Percentiles rank a stretch among this genome's conserved stretches.
Conservation (phyloP, 1,139 yeast species). For the Taphrina wiesneri region DNA sequence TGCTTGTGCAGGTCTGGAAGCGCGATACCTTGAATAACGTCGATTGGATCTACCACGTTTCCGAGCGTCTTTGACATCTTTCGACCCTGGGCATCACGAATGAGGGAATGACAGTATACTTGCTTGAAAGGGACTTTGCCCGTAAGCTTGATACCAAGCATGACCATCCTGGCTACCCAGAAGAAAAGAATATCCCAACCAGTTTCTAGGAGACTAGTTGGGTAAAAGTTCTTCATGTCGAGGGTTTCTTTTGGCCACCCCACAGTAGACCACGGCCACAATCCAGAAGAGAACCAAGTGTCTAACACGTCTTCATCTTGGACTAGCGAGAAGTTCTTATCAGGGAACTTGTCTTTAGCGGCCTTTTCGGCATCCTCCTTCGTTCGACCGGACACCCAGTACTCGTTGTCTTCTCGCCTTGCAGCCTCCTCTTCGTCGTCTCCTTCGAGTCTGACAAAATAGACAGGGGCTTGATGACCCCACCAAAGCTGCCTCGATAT, state of each 20-base stretch:
- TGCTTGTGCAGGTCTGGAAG: conserved; percentile 78
- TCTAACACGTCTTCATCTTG: conserved; percentile 98
- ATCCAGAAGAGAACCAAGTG: conserved; percentile 97
- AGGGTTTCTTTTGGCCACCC: conserved; percentile 86
- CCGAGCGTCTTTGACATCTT: conserved; percentile 98
- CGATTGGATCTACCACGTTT: conserved; percentile 92
- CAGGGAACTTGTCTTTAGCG: conserved; percentile 74
- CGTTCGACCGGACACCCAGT: conserved; percentile 89
- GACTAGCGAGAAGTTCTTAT: conserved; percentile 61
- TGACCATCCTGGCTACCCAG: conserved; percentile 98
- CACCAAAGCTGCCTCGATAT: conserved; percentile 99
- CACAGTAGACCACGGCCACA: conserved; percentile 95
- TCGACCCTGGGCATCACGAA: conserved; percentile 98
- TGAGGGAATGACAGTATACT: conserved; percentile 97
- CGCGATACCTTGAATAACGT: conserved; percentile 85
- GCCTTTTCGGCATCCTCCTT: conserved; percentile 79
- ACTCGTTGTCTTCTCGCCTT: conserved; percentile 56
- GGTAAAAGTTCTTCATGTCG: conserved; percentile 78
- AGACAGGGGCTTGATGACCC: conserved; percentile 99
- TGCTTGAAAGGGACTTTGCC: conserved; percentile 92
- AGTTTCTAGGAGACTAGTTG: conserved; percentile 92
- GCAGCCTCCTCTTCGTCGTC: conserved; percentile 36
- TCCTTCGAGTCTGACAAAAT: conserved; percentile 80
- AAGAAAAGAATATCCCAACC: conserved; percentile 99
- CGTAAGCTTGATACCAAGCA: conserved; percentile 84